Evolutionary conservation across 176 grass and related monocot genomes (phyloP).

Genomic region (Olyra latifolia): DNA sequence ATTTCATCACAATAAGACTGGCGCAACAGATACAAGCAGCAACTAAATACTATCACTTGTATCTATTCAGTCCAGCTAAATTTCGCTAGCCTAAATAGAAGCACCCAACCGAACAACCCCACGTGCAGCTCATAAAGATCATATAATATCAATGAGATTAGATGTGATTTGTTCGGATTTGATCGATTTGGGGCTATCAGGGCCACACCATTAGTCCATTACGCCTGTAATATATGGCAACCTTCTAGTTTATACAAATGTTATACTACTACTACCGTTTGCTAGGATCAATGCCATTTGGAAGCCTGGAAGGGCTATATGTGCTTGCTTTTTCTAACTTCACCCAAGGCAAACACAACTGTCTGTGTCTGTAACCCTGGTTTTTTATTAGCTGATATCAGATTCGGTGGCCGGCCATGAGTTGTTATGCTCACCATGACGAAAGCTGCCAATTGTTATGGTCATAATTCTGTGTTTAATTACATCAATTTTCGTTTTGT

Average conservation of each 20-base stretch:
- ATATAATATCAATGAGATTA: neutral
- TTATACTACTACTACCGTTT: neutral
- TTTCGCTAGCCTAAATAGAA: too few species aligned
- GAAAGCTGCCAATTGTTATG: neutral
- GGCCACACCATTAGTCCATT: neutral
- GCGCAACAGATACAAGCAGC: too few species aligned
- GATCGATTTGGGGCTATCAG: neutral
- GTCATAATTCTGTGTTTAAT: neutral
- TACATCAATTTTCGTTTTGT: neutral
- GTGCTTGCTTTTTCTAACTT: neutral
- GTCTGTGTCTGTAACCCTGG: neutral
- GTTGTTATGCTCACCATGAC: conserved; percentile 26
- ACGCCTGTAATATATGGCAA: neutral
- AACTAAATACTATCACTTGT: too few species aligned
- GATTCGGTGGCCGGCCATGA: conserved; percentile 22
- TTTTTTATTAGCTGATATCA: neutral
- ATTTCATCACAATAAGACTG: too few species aligned
- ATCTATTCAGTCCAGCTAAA: too few species aligned
- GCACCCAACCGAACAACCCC: too few species aligned
- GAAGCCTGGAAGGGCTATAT: neutral
- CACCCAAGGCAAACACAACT: conserved; percentile 12
- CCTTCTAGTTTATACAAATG: neutral
- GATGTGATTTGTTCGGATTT: neutral
- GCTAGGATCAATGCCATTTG: neutral
- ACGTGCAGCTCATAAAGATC: too few species aligned